Base-by-base conservation (phyloP, 805 yeast species). In the Yarrowia sp. region DNA sequence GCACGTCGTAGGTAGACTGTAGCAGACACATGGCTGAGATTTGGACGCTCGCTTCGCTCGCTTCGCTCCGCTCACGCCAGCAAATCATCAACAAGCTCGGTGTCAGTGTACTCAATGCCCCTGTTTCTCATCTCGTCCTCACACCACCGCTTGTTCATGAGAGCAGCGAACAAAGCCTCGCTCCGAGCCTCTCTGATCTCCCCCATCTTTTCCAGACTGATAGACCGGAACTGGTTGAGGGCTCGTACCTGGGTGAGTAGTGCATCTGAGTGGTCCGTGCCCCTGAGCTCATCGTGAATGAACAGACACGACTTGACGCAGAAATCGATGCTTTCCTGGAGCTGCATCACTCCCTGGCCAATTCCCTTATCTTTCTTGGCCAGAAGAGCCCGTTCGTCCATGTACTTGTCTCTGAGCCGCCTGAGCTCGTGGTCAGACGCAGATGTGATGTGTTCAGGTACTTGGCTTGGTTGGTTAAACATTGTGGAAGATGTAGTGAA, bases 401-500 rank as follows among this genome's bases (percentile, higher is more conserved):
- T 14, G 34, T 52, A 52, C 43, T 38, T 19, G 43, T 38, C 43
- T 38, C 58, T 15, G 2, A 52, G 58, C 1, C 43, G 43, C 14
- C 38, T 52, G 34, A 52, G 58, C 14, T 52, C 58, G 19, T 52
- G 43, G 34, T 52, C 58, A 4, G 58, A 38, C 4, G 58, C 58
- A 5, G 58, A 13, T 3, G 58, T 38, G 19, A 52, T 36, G 58
- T 52, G 43, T 9, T 52, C 58, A 4, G 58, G 58, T 3, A 52
- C 43, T 38, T 52, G 58, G 58, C 58, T 52, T 8, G 58, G 58
- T 20, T 52, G 58, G 43, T 52, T 52, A 43, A 52, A 52, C 58
- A 52, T 50, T 17, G 17, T 40, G 44, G 44, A n/a, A 0, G 17
- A 13, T 40, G 44, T 40, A 19, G n/a, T 8, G 13, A 2, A 13